Evolutionary conservation across 768 basidiomycete species (phyloP).

Genomic region (Tricholoma sp.): DNA sequence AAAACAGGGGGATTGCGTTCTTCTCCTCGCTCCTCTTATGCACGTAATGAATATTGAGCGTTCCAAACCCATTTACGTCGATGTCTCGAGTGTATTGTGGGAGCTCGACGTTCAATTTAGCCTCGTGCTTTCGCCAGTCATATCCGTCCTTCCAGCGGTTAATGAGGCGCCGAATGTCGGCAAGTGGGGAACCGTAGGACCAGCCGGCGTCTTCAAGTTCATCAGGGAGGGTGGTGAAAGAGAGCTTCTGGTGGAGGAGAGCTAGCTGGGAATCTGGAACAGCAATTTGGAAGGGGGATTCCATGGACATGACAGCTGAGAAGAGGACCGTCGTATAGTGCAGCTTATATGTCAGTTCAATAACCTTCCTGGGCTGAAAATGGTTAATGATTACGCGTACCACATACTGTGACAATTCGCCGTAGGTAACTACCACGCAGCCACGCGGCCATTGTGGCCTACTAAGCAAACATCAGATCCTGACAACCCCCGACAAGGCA

Average conservation of each 20-base stretch:
- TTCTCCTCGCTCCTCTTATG: slow-evolving; percentile 43
- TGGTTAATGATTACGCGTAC: too few relatives aligned
- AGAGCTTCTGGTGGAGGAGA: slow-evolving; percentile 40
- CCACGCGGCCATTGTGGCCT: too few relatives aligned
- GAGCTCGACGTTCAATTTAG: slow-evolving; percentile 43
- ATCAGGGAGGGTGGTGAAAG: slow-evolving; percentile 45
- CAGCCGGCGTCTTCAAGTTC: slow-evolving; percentile 47
- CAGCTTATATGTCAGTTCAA: too few relatives aligned
- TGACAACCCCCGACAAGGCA: too few relatives aligned
- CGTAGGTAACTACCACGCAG: too few relatives aligned
- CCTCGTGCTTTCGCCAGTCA: slow-evolving; percentile 55
- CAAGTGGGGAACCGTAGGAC: slow-evolving; percentile 46
- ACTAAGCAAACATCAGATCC: too few relatives aligned
- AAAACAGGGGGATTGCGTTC: slow-evolving; percentile 40
- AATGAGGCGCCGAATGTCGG: slow-evolving; percentile 42
- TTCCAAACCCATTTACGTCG: slow-evolving; percentile 40
- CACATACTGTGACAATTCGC: too few relatives aligned
- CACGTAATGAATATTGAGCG: slow-evolving; percentile 49
- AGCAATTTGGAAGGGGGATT: slow-evolving; percentile 39
- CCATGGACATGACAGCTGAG: not conserved
- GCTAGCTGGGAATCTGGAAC: slow-evolving; percentile 39
- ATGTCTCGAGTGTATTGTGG: slow-evolving; percentile 55
- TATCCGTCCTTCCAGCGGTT: slow-evolving; percentile 45
- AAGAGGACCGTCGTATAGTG: not conserved
- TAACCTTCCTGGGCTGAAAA: too few relatives aligned